Percentiles rank a stretch among this genome's conserved stretches.
These are phyloP conservation scores for Solanum habrochaites DNA, from an alignment of 257 asterid genomes.

Conservation along the genomic window DNA sequence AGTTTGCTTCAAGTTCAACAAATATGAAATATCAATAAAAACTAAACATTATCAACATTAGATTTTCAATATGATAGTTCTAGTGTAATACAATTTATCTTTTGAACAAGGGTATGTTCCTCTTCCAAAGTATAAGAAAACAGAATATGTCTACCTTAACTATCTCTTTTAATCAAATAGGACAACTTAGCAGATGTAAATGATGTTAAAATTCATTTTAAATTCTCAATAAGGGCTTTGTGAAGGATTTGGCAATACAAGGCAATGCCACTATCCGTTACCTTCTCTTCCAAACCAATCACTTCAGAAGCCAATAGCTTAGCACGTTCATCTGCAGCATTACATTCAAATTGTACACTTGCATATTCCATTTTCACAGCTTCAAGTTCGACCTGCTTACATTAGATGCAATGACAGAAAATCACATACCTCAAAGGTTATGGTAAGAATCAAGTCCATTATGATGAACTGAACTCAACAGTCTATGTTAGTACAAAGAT, in stretches of 20 bases:
- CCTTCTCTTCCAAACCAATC: conserved; percentile 97
- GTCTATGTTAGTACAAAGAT: not conserved
- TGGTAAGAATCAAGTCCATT: not conserved
- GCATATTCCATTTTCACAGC: conserved; percentile 59
- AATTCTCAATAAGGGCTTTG: not conserved
- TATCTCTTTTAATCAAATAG: not conserved
- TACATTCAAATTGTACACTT: conserved; percentile 79
- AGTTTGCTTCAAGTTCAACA: not conserved
- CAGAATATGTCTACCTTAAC: not conserved
- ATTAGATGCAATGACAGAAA: not conserved
- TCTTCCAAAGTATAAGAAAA: not conserved
- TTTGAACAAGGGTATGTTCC: not conserved
- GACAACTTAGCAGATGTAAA: not conserved
- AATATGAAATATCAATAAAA: not conserved
- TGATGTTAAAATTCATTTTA: not conserved
- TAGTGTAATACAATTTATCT: not conserved
- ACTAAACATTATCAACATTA: not conserved
- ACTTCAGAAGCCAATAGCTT: conserved; percentile 94
- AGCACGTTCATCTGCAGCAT: conserved; percentile 99
- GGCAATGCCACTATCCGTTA: conserved; percentile 7
- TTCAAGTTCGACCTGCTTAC: conserved; percentile 69
- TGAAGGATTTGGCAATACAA: not conserved
- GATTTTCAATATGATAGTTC: not conserved
- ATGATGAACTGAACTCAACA: not conserved
- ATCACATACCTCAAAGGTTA: not conserved